phyloP scores from a whole-genome alignment of 768 basidiomycete genomes.

The Pilatotrama ljubarskyi region DNA sequence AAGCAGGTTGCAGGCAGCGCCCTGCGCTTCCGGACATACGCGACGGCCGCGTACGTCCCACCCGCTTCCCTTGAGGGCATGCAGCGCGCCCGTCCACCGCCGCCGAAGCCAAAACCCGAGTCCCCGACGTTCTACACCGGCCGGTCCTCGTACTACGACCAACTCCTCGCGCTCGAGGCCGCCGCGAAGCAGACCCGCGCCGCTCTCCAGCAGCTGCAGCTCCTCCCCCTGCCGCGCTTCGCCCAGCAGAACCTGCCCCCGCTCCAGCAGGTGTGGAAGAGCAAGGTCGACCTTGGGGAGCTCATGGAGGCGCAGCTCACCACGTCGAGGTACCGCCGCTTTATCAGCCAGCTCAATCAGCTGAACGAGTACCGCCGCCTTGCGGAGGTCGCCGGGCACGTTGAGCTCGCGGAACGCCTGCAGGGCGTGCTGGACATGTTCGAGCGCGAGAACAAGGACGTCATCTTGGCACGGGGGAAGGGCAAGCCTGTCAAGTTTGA shows the following conservation, averaged over 20 bases:
- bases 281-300: slow-evolving; percentile 54
- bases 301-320: slow-evolving; percentile 63
- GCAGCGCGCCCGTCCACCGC: slow-evolving; percentile 1
- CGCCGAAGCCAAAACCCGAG: slow-evolving; percentile 42
- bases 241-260: slow-evolving; percentile 58
- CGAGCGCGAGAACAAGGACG: slow-evolving; percentile 60
- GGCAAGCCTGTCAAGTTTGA: slow-evolving; percentile 67
- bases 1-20: slow-evolving; percentile 10
- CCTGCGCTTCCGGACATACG: slow-evolving; percentile 18
- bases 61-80: slow-evolving; percentile 29
- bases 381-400: slow-evolving; percentile 56
- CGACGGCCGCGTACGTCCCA: slow-evolving; percentile 32
- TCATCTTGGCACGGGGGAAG: slow-evolving; percentile 46
- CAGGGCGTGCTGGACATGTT: slow-evolving; percentile 58
- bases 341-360: slow-evolving; percentile 62
- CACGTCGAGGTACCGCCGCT: slow-evolving; percentile 66
- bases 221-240: slow-evolving; percentile 78
- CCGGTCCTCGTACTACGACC: slow-evolving; percentile 72
- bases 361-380: slow-evolving; percentile 64
- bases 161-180: slow-evolving; percentile 62
- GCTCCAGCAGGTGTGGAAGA: slow-evolving; percentile 69
- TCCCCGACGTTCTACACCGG: slow-evolving; percentile 87
- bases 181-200: slow-evolving; percentile 59
- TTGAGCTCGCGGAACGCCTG: slow-evolving; percentile 54
- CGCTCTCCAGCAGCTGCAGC: slow-evolving; percentile 61